phyloP scores from a whole-genome alignment of 2,329 filamentous ascomycete species.

The Penicillium digitatum region DNA sequence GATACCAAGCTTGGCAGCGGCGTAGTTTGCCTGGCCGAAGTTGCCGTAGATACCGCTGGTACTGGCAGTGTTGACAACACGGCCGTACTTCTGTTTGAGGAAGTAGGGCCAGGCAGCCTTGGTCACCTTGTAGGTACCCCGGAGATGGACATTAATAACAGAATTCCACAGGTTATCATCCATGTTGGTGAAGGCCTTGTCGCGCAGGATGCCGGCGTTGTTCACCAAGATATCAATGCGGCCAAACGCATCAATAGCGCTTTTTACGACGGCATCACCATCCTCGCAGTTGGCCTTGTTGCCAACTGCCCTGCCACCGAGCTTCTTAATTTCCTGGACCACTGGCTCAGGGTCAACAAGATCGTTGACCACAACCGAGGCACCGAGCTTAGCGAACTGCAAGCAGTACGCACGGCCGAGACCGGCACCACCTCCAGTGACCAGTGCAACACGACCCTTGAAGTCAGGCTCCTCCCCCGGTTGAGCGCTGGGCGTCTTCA shows the following conservation, averaged over 20 bases:
- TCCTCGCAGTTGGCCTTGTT: conserved; percentile 94
- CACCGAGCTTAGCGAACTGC: conserved; percentile 78
- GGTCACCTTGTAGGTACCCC: conserved; percentile 92
- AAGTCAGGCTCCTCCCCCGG: conserved; percentile 73
- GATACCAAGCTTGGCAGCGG: conserved; percentile 86
- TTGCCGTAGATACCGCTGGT: conserved; percentile 98
- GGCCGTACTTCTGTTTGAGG: conserved; percentile 97
- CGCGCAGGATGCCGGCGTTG: conserved; percentile 94
- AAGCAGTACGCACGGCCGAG: conserved; percentile 89
- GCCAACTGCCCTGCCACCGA: conserved; percentile 83
- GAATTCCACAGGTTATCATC: conserved; percentile 89
- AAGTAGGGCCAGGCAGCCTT: conserved; percentile 98
- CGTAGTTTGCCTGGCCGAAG: conserved; percentile 98
- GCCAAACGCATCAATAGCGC: conserved; percentile 87
- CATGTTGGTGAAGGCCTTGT: conserved; percentile 99
- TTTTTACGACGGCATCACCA: conserved; percentile 85
- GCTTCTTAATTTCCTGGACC: conserved; percentile 85
- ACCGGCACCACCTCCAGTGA: conserved; percentile 84
- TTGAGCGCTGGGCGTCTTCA: conserved; percentile 70
- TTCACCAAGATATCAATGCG: conserved; percentile 94
- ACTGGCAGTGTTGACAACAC: conserved; percentile 92
- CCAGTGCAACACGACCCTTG: conserved; percentile 75
- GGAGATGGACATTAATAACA: conserved; percentile 86
- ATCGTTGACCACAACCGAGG: conserved; percentile 90
- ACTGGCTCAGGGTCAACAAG: conserved; percentile 86